Base-by-base conservation (phyloP, 768 basidiomycete species). In the Auricularia heimuer region DNA sequence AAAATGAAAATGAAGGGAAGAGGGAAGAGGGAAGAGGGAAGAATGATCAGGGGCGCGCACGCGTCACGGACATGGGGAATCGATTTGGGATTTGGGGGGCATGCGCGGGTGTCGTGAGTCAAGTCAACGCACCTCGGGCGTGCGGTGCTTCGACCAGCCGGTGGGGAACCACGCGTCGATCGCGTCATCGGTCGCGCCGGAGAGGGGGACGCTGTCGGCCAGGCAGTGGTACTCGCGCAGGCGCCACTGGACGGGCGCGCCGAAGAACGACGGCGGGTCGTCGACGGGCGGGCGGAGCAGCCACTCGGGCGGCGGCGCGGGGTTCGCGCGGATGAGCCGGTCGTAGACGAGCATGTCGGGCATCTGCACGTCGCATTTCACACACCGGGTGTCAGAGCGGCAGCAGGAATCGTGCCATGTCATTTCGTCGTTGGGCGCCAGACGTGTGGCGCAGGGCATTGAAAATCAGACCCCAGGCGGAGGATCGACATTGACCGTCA, bases 201-300 rank as follows among this genome's bases (percentile, higher is more conserved):
- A 29, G 56, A 60, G 56, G 7, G 56, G 56, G 29, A 60, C 29
- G 56, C 36, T 60, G 4, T 10, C 29, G 21, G 56, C 56, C 11
- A 60, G 56, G 24, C 56, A 60, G 56, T 60, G 56, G 24, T 60
- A 60, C 34, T 60, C 56, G 24, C 34, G 24, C 56, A 60, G 29
- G 14, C 56, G 21, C 56, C 56, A 60, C 24, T 60, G 56, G 33
- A 60, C 56, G 29, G 56, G 8, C 33, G 14, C 16, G 14, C 24
- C 24, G 24, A 29, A 60, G 29, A 29, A 51, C 10, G 47, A 16
- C 8, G 47, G 47, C 8, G 47, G 47, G 18, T 51, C 47, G 47
- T 51, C 21, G 18, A 51, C 47, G 7, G 14, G 6, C 11, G 47
- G 47, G 14, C 47, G 47, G 6, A 51, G 18, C 47, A 51, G 4